These are phyloP conservation scores for Phtheirospermum japonicum DNA, from an alignment of 257 asterid species.

Conservation along the genomic window DNA sequence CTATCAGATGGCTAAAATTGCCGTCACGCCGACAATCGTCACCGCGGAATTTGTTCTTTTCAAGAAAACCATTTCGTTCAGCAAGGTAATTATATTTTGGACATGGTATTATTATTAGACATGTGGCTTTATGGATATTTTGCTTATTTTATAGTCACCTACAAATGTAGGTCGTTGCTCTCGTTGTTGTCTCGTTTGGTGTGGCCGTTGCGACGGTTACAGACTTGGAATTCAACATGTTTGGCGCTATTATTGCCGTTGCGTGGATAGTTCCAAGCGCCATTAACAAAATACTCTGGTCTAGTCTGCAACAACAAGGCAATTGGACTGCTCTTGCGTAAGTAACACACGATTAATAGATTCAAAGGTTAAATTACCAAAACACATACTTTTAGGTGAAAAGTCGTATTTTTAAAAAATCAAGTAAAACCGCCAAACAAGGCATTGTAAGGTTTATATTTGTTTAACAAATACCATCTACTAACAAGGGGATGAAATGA, in stretches of 20 bases:
- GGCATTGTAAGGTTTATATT: no score
- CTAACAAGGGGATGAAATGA: no score
- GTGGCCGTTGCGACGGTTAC: slow-evolving; percentile 89
- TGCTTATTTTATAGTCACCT: not conserved
- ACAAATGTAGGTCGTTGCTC: slow-evolving; percentile 54
- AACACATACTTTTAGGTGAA: no score
- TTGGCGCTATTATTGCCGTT: slow-evolving; percentile 74
- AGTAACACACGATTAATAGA: slow-evolving; percentile 19
- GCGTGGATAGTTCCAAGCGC: slow-evolving; percentile 86
- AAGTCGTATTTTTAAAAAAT: no score
- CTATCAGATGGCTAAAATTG: slow-evolving; percentile 94
- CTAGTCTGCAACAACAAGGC: slow-evolving; percentile 75
- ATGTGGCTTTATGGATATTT: not conserved
- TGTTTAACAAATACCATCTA: no score
- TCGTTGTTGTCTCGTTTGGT: slow-evolving; percentile 66
- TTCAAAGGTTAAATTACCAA: no score
- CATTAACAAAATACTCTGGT: slow-evolving; percentile 79
- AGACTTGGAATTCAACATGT: slow-evolving; percentile 72
- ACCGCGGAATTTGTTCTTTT: slow-evolving; percentile 66
- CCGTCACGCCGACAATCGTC: slow-evolving; percentile 89
- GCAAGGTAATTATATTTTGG: slow-evolving; percentile 41
- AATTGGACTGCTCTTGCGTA: slow-evolving; percentile 97
- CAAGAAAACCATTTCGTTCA: slow-evolving; percentile 48
- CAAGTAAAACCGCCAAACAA: no score
- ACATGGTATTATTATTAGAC: no score